These are phyloP conservation scores for Ceratonia siliqua DNA, from an alignment of 306 rosid genomes.

Conservation along the genomic window DNA sequence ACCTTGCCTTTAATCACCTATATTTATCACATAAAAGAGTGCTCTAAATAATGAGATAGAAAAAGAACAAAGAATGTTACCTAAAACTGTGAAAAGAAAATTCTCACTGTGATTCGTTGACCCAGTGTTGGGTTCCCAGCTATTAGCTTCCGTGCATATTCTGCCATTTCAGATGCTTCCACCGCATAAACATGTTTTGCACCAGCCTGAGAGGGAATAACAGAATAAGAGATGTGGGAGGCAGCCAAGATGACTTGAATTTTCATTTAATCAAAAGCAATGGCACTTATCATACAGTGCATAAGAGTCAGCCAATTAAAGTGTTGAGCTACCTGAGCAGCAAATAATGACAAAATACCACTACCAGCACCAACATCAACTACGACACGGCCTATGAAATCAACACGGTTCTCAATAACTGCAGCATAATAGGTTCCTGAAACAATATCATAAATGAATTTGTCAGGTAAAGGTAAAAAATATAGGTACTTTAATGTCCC, in stretches of 20 bases:
- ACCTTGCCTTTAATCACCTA: conserved; percentile 93
- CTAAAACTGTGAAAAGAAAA: neutral
- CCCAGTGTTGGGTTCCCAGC: conserved; percentile 80
- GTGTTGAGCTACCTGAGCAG: conserved; percentile 78
- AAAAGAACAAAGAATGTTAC: neutral
- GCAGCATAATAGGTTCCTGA: conserved; percentile 93
- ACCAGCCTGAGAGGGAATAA: conserved; percentile 67
- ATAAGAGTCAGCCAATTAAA: conserved; percentile 16
- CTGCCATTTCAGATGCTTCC: conserved; percentile 99
- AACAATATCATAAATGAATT: conserved; percentile 25
- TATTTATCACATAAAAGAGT: conserved; percentile 3
- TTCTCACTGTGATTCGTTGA: conserved; percentile 87
- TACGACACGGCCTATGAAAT: conserved; percentile 82
- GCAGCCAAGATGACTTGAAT: neutral
- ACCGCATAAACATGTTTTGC: conserved; percentile 99
- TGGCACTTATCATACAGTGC: neutral
- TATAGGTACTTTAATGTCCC: neutral
- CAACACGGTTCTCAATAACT: conserved; percentile 83
- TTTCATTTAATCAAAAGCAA: conserved; percentile 23
- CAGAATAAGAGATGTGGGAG: neutral
- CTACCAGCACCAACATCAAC: conserved; percentile 99
- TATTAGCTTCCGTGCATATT: conserved; percentile 81
- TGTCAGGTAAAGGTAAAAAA: conserved; percentile 14
- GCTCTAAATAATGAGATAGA: conserved; percentile 22
- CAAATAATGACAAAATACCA: conserved; percentile 94